Evolutionary conservation across 768 basidiomycete genomes (phyloP).

Genomic region (Suillus tomentosus): DNA sequence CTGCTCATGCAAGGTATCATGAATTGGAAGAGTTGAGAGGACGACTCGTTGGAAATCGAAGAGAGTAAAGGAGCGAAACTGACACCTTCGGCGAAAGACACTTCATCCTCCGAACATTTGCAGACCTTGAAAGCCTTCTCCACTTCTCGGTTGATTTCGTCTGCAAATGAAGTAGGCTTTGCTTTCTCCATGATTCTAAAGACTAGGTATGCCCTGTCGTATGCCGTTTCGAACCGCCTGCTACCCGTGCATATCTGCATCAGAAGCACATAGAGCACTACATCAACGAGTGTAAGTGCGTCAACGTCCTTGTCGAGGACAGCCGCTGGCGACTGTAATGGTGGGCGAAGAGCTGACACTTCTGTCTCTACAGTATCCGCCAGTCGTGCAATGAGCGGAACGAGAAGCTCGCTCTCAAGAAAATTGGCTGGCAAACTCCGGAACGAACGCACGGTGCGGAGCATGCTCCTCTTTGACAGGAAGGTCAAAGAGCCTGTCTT

Average conservation of each 20-base stretch:
- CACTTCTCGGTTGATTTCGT: conserved; percentile 1
- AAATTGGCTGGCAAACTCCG: background rate
- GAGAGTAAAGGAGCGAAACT: background rate
- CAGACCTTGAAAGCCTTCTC: background rate
- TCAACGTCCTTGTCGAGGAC: background rate
- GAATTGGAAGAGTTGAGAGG: conserved; percentile 22
- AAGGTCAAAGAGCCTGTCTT: conserved; percentile 10
- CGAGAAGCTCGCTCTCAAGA: background rate
- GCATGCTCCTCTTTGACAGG: conserved; percentile 13
- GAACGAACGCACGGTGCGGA: conserved; percentile 11
- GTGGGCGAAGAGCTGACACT: background rate
- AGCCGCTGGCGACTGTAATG: background rate
- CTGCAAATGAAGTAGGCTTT: background rate
- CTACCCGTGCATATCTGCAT: conserved; percentile 12
- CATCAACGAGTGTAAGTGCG: conserved; percentile 8
- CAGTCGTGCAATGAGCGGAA: background rate
- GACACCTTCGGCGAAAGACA: background rate
- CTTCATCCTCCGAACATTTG: background rate
- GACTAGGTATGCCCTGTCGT: background rate
- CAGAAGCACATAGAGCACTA: conserved; percentile 13
- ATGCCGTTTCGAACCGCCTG: background rate
- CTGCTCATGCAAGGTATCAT: conserved; percentile 26
- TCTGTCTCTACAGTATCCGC: background rate
- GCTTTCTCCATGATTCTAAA: conserved; percentile 3
- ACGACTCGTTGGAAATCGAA: background rate